These are phyloP conservation scores for Boletellus ananas DNA, from an alignment of 768 basidiomycete genomes.

Conservation along the genomic window DNA sequence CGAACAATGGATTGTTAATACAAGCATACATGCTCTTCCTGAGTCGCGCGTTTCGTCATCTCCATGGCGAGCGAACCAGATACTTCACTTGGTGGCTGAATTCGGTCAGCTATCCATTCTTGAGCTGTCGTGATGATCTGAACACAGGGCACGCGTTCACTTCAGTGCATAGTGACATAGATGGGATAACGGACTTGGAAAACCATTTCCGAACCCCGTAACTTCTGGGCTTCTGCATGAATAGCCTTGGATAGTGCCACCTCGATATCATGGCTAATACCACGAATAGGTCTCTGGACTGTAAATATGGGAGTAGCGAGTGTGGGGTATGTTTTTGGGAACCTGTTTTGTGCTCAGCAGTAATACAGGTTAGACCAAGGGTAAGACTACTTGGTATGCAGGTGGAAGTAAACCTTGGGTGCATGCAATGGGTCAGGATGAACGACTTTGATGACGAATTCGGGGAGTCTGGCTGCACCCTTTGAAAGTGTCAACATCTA, in stretches of 20 bases:
- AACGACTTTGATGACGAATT: slow-evolving; percentile 70
- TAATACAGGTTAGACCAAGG: background rate
- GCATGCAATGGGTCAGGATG: slow-evolving; percentile 59
- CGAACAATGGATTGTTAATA: background rate
- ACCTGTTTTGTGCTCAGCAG: slow-evolving; percentile 37
- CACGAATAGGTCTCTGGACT: slow-evolving; percentile 60
- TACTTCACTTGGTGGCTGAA: slow-evolving; percentile 54
- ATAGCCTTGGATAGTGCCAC: slow-evolving; percentile 55
- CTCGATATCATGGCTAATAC: slow-evolving; percentile 56
- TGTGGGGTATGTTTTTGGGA: slow-evolving; percentile 80
- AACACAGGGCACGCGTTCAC: background rate
- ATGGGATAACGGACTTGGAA: slow-evolving; percentile 52
- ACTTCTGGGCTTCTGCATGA: slow-evolving; percentile 60
- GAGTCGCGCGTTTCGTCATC: slow-evolving; percentile 71
- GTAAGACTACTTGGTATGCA: slow-evolving; percentile 61
- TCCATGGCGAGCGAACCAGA: slow-evolving; percentile 71
- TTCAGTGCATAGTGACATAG: background rate
- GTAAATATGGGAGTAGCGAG: slow-evolving; percentile 66
- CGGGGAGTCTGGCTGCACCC: slow-evolving; percentile 66
- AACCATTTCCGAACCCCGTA: slow-evolving; percentile 71
- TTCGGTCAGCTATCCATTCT: slow-evolving; percentile 63
- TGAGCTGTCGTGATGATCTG: slow-evolving; percentile 67
- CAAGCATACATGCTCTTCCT: slow-evolving; percentile 58
- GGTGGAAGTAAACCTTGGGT: slow-evolving; percentile 56
- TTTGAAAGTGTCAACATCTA: slow-evolving; percentile 25